phyloP scores from a whole-genome alignment of 257 asterid genomes.

The Nicotiana tomentosiformis region DNA sequence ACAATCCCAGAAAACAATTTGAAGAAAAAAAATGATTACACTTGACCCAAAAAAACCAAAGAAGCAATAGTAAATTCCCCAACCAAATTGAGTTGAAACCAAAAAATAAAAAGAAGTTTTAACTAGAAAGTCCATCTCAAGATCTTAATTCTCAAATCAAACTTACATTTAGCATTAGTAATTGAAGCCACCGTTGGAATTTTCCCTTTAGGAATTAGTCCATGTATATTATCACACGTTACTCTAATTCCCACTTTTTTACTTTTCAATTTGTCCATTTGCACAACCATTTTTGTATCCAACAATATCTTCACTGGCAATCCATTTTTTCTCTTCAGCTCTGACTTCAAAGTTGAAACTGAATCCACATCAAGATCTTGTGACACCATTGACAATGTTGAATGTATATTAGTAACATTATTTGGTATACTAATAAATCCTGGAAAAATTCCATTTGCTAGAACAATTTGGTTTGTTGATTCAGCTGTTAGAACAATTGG shows the following conservation, averaged over 20 bases:
- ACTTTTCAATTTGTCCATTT: conserved; percentile 59
- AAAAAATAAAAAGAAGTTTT: not conserved
- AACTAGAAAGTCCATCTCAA: conserved; percentile 63
- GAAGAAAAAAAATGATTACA: not conserved
- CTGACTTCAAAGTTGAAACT: conserved; percentile 33
- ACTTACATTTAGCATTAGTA: conserved; percentile 56
- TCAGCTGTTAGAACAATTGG: conserved; percentile 36
- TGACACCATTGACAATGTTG: conserved; percentile 25
- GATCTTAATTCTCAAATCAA: conserved; percentile 85
- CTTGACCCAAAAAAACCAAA: not conserved
- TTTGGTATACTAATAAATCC: conserved; percentile 41
- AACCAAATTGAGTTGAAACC: not conserved
- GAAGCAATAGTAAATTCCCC: not conserved
- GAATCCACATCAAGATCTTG: conserved; percentile 55
- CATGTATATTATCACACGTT: conserved; percentile 62
- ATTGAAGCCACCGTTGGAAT: conserved; percentile 43
- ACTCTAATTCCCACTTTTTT: conserved; percentile 71
- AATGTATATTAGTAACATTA: conserved; percentile 37
- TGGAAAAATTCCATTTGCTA: conserved; percentile 47
- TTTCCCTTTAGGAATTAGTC: conserved; percentile 59
- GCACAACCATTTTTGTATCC: conserved; percentile 63
- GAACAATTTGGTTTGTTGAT: conserved; percentile 17
- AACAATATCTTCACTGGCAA: conserved; percentile 48
- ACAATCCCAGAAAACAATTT: not conserved
- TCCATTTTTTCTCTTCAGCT: conserved; percentile 59